phyloP scores from a whole-genome alignment of 2,329 filamentous ascomycete genomes.

The Monilinia fructigena region DNA sequence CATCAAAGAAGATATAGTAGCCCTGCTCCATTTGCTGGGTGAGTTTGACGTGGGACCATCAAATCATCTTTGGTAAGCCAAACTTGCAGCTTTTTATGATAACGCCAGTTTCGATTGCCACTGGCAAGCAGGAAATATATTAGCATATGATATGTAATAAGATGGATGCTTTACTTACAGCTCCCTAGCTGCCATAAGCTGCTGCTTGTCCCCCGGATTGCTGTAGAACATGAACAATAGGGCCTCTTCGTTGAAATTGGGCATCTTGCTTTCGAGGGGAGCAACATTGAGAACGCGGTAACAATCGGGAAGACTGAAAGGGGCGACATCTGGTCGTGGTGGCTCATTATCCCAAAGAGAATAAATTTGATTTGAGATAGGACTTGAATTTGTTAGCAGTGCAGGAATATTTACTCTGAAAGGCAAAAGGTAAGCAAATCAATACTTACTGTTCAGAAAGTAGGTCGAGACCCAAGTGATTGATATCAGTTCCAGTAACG shows the following conservation, averaged over 20 bases:
- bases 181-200: conserved; percentile 62
- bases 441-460: conserved; percentile 56
- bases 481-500: conserved; percentile 59
- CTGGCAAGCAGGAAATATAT: conserved; percentile 41
- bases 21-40: conserved; percentile 61
- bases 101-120: conserved; percentile 64
- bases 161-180: conserved; percentile 48
- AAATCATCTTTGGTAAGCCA: conserved; percentile 69
- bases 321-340: conserved; percentile 56
- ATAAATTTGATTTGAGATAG: conserved; percentile 58
- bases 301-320: conserved; percentile 61
- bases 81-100: conserved; percentile 64
- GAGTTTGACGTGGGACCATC: conserved; percentile 59
- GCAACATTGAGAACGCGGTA: conserved; percentile 67
- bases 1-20: conserved; percentile 66
- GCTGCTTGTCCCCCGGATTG: conserved; percentile 61
- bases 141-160: conserved; percentile 18
- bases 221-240: conserved; percentile 70
- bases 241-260: conserved; percentile 67
- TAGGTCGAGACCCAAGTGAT: conserved; percentile 57
- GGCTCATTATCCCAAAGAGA: conserved; percentile 61
- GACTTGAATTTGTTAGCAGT: conserved; percentile 27
- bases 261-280: conserved; percentile 63
- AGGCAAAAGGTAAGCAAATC: conserved; percentile 14
- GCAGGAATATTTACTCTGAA: background rate